Conservation (phyloP, 208 protist genomes). For the Strigomonas culicis region DNA sequence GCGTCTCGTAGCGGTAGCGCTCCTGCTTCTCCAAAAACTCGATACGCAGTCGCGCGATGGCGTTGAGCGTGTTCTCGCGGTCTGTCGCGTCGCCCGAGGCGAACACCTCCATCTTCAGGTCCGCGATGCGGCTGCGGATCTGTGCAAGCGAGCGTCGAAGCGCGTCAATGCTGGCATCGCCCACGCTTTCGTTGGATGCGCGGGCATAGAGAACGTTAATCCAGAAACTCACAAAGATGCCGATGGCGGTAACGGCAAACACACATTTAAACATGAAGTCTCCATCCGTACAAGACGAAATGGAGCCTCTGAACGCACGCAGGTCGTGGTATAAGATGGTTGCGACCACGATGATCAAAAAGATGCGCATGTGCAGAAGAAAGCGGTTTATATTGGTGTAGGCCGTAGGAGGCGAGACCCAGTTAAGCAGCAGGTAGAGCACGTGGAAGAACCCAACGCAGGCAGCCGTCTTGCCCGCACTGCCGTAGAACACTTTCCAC, state of each 20-base stretch:
- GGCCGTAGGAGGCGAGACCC: constrained; percentile 30
- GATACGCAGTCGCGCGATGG: constrained; percentile 57
- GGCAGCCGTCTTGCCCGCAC: constrained; percentile 29
- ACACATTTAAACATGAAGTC: constrained; percentile 39
- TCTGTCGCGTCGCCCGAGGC: constrained; percentile 32
- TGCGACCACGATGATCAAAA: constrained; percentile 32
- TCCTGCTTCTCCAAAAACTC: constrained; percentile 74
- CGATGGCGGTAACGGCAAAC: constrained; percentile 20
- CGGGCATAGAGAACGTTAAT: constrained; percentile 43
- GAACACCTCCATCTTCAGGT: constrained; percentile 56
- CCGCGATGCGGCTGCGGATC: constrained; percentile 55
- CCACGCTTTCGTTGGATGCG: constrained; percentile 28
- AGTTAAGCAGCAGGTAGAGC: constrained; percentile 20
- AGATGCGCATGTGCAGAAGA: constrained; percentile 21
- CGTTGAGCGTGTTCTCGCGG: constrained; percentile 65
- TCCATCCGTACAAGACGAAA: constrained; percentile 44
- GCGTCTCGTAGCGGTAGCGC: constrained; percentile 56
- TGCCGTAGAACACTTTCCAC: constrained; percentile 78
- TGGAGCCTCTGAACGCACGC: constrained; percentile 37
- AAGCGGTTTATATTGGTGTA: constrained; percentile 70
- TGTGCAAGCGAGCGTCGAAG: constrained; percentile 54
- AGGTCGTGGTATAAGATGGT: constrained; percentile 30
- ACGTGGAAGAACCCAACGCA: constrained; percentile 39
- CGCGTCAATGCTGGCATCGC: constrained; percentile 54
- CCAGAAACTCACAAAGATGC: constrained; percentile 49